These are phyloP conservation scores for Tricholoma hemisulphureum DNA, from an alignment of 768 basidiomycete species.

Conservation along the genomic window DNA sequence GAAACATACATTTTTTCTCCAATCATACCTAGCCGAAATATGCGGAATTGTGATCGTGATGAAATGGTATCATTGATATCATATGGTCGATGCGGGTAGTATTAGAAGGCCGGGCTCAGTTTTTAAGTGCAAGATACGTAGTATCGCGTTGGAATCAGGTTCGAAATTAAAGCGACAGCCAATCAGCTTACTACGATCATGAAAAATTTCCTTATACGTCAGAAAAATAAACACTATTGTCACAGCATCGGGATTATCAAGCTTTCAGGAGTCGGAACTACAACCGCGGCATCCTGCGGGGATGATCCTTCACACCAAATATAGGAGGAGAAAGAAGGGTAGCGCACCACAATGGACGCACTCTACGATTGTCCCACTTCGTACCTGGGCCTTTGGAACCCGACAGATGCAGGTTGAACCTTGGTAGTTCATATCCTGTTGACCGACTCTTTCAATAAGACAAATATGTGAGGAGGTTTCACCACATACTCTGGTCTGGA, in stretches of 20 bases:
- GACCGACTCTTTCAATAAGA: background rate
- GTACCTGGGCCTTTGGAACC: constrained; percentile 92
- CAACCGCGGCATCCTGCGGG: constrained; percentile 81
- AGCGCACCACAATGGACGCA: constrained; percentile 94
- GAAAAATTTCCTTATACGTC: too few relatives aligned
- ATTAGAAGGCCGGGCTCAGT: too few relatives aligned
- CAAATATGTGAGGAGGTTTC: background rate
- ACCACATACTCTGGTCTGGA: constrained; percentile 76
- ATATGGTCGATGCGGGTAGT: too few relatives aligned
- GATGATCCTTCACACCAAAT: constrained; percentile 7
- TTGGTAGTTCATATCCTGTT: constrained; percentile 97
- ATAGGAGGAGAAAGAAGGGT: constrained; percentile 5
- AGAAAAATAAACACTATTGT: too few relatives aligned
- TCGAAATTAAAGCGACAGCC: too few relatives aligned
- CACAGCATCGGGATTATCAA: constrained; percentile 22
- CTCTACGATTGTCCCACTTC: constrained; percentile 88
- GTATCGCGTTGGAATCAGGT: too few relatives aligned
- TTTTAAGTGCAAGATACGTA: too few relatives aligned
- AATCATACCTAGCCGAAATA: background rate
- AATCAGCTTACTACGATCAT: too few relatives aligned
- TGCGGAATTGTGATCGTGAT: constrained; percentile 5
- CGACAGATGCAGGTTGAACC: constrained; percentile 98
- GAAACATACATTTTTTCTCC: background rate
- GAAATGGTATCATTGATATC: background rate
- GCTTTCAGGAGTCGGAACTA: constrained; percentile 73